A percentile compares a stretch with the other conserved stretches of the same genome.
phyloP scores from a whole-genome alignment of 345 rosid species.

The Gossypium ekmanianum region DNA sequence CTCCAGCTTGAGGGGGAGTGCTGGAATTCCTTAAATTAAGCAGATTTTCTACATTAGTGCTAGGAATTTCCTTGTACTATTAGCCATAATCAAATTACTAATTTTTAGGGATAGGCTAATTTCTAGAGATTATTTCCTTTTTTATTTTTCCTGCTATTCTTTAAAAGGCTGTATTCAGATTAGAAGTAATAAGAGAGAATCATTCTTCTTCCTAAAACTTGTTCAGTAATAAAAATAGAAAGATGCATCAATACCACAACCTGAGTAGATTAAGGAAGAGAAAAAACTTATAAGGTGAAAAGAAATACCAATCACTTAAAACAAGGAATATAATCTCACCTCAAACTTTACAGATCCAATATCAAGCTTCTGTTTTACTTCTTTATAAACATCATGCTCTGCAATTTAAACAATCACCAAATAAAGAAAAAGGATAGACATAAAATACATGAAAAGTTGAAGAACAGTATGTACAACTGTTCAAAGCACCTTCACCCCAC shows the following conservation, averaged over 20 bases:
- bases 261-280: background rate
- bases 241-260: background rate
- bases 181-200: too few relatives aligned
- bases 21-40: too few relatives aligned
- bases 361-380: constrained; percentile 88
- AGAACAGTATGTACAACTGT: background rate
- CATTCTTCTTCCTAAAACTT: too few relatives aligned
- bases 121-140: too few relatives aligned
- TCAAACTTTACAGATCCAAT: constrained; percentile 90
- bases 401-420: constrained; percentile 32
- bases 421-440: background rate
- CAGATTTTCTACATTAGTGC: too few relatives aligned
- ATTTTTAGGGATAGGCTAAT: too few relatives aligned
- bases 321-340: constrained; percentile 36
- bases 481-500: background rate
- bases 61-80: too few relatives aligned
- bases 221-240: background rate
- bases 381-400: constrained; percentile 90
- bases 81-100: too few relatives aligned
- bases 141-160: too few relatives aligned
- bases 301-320: background rate
- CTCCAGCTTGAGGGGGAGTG: too few relatives aligned
- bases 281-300: background rate
- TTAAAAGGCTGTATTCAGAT: too few relatives aligned
- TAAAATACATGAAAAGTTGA: background rate